A percentile compares a stretch with the other conserved stretches of the same genome.
phyloP scores from a whole-genome alignment of 305 asterid genomes.

The Solanum hybrid region DNA sequence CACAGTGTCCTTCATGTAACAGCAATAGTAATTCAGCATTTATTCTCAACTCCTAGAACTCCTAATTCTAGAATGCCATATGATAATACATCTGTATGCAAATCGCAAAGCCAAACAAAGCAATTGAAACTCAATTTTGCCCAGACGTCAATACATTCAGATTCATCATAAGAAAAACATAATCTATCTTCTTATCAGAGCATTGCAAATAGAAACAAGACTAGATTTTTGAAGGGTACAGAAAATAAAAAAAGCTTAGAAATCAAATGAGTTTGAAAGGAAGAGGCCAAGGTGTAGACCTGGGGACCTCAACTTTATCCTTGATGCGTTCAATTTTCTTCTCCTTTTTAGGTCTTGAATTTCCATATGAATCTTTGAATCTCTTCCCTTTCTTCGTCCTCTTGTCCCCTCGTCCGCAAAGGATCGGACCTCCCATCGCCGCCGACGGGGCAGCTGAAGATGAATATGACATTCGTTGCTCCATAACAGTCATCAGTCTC shows the following conservation, averaged over 20 bases:
- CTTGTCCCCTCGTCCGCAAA: slow-evolving; percentile 93
- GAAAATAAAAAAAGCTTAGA: background rate
- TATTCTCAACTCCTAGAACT: background rate
- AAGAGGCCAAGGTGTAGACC: slow-evolving; percentile 98
- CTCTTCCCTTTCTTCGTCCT: slow-evolving; percentile 78
- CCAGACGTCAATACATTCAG: background rate
- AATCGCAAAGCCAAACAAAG: background rate
- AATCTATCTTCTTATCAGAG: background rate
- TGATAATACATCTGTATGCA: background rate
- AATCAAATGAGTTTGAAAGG: slow-evolving; percentile 72
- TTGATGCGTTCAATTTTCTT: slow-evolving; percentile 73
- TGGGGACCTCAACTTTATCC: slow-evolving; percentile 83
- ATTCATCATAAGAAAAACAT: background rate
- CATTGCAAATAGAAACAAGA: background rate
- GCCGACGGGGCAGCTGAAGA: slow-evolving; percentile 9
- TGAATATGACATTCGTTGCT: slow-evolving; percentile 38
- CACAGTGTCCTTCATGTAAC: background rate
- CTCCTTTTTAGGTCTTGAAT: slow-evolving; percentile 62
- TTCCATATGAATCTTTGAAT: slow-evolving; percentile 84
- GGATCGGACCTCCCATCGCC: slow-evolving; percentile 30
- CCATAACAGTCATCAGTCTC: slow-evolving; percentile 24
- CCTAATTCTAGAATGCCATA: background rate
- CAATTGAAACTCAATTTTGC: background rate
- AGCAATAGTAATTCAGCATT: background rate
- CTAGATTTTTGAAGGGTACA: background rate